These are phyloP conservation scores for Medicago truncatula DNA, from an alignment of 306 rosid genomes.

Conservation along the genomic window MtrunA17r5.0-ANR NC_053049.1:9911001-9911500, in stretches of 20 bases:
- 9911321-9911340: constrained; percentile 36
- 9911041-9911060: constrained; percentile 54
- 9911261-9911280: constrained; percentile 37
- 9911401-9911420: constrained; percentile 52
- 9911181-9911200: constrained; percentile 39
- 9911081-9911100: constrained; percentile 38
- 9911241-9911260: constrained; percentile 41
- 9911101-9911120: constrained; percentile 44
- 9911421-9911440: constrained; percentile 76
- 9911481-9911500: constrained; percentile 41
- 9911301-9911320: constrained; percentile 43
- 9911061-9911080: constrained; percentile 39
- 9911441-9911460: constrained; percentile 89
- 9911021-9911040: constrained; percentile 64
- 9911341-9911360: constrained; percentile 31
- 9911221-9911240: constrained; percentile 33
- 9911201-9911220: constrained; percentile 33
- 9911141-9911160: constrained; percentile 38
- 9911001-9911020: constrained; percentile 70
- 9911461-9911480: constrained; percentile 55
- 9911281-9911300: constrained; percentile 39
- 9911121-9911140: constrained; percentile 36
- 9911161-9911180: constrained; percentile 39
- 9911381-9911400: constrained; percentile 45
- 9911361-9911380: constrained; percentile 41